These are phyloP conservation scores for Populus hybrid DNA, from an alignment of 441 rosid genomes.

Conservation along the genomic window DNA sequence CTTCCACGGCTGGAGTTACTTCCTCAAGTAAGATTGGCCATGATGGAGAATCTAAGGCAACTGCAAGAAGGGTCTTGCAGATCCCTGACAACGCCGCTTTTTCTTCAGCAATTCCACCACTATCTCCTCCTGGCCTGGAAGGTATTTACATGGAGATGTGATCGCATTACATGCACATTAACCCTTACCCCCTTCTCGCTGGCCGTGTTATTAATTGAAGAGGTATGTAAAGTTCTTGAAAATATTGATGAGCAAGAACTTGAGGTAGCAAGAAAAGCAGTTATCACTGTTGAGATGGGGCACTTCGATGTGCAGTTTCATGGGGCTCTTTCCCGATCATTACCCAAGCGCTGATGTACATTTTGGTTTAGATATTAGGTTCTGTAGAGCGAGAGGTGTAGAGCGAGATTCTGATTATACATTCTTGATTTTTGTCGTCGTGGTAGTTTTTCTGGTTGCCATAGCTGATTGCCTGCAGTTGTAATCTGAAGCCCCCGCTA, in stretches of 20 bases:
- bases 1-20: constrained; percentile 24
- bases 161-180: constrained; percentile 7
- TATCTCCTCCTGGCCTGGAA: constrained; percentile 54
- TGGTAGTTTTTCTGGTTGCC: constrained; percentile 8
- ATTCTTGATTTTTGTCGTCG: background rate
- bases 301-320: constrained; percentile 7
- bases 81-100: constrained; percentile 17
- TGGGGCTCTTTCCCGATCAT: constrained; percentile 44
- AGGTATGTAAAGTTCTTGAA: background rate
- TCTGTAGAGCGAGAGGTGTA: constrained; percentile 19
- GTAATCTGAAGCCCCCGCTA: background rate
- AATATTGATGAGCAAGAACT: background rate
- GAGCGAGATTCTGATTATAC: constrained; percentile 20
- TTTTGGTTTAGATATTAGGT: constrained; percentile 29
- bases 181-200: background rate
- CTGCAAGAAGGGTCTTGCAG: constrained; percentile 53
- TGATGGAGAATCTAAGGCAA: constrained; percentile 34
- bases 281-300: constrained; percentile 8
- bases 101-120: constrained; percentile 54
- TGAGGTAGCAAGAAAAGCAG: background rate
- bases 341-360: constrained; percentile 48
- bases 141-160: constrained; percentile 16
- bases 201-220: background rate
- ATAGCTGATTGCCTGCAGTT: background rate
- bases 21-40: constrained; percentile 47